Evolutionary conservation across 176 grass and related monocot species (phyloP).

Genomic region (Oryza rufipogon): DNA sequence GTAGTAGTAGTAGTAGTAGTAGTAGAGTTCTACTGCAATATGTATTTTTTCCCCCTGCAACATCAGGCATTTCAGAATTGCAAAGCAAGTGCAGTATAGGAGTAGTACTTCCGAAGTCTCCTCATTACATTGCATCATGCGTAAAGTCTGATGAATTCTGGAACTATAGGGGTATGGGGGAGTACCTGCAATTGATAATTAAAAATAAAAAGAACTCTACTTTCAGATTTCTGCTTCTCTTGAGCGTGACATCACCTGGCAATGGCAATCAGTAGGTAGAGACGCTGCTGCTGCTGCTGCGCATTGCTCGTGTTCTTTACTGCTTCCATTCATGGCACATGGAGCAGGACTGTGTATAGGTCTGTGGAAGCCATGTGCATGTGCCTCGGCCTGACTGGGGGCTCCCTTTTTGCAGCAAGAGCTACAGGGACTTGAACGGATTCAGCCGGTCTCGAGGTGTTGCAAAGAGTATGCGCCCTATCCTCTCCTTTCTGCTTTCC

Average conservation of each 20-base stretch:
- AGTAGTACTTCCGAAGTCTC: neutral
- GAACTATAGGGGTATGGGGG: neutral
- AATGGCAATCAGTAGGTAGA: neutral
- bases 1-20: no score
- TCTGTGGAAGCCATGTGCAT: neutral
- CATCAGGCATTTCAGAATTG: neutral
- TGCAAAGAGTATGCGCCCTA: constrained; percentile 83
- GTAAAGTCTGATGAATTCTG: neutral
- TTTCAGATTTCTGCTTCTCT: neutral
- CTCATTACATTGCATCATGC: neutral
- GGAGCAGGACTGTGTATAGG: neutral
- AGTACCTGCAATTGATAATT: neutral
- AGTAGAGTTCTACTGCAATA: neutral
- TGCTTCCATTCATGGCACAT: constrained; percentile 39
- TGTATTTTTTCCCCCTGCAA: neutral
- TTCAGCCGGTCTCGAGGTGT: constrained; percentile 81
- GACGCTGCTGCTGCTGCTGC: neutral
- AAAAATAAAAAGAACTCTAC: neutral
- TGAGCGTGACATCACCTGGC: constrained; percentile 12
- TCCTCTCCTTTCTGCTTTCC: neutral
- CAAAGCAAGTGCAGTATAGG: neutral
- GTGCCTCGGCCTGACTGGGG: constrained; percentile 19
- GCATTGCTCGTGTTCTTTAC: constrained; percentile 21
- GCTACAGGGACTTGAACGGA: constrained; percentile 74
- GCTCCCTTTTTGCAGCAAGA: constrained; percentile 66